A percentile compares a stretch with the other conserved stretches of the same genome.
Conservation (phyloP, 306 rosid species). For the Cercis canadensis region DNA sequence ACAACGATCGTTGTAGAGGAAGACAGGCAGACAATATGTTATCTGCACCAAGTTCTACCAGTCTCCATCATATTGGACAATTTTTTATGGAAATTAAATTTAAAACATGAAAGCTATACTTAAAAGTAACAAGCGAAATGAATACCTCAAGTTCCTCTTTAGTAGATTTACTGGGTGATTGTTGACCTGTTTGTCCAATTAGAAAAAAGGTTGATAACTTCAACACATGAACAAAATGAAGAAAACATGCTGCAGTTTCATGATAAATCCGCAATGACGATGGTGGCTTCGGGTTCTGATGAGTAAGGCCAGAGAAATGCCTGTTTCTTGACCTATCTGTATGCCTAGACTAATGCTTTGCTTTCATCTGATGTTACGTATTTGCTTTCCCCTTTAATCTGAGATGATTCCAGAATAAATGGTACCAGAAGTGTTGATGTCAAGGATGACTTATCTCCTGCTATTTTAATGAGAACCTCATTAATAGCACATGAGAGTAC, state of each 20-base stretch:
- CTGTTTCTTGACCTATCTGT: constrained; percentile 63
- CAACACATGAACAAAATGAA: constrained; percentile 63
- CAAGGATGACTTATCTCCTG: constrained; percentile 44
- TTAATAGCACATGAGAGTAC: constrained; percentile 72
- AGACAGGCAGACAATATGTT: neutral
- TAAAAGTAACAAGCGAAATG: constrained; percentile 22
- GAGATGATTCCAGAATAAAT: constrained; percentile 58
- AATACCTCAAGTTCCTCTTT: constrained; percentile 64
- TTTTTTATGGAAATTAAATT: neutral
- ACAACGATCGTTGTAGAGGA: neutral
- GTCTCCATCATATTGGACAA: neutral
- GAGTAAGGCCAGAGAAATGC: constrained; percentile 43
- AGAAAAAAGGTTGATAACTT: constrained; percentile 66
- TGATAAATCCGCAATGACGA: constrained; percentile 58
- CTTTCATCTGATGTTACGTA: constrained; percentile 36
- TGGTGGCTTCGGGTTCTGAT: constrained; percentile 59
- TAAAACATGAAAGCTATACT: neutral
- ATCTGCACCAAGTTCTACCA: neutral
- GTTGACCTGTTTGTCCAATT: constrained; percentile 54
- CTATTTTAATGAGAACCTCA: constrained; percentile 64
- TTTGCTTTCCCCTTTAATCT: constrained; percentile 62
- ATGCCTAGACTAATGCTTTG: constrained; percentile 53
- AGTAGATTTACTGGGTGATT: constrained; percentile 43
- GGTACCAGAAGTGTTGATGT: constrained; percentile 66
- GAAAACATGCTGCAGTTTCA: constrained; percentile 72